Conservation (phyloP, 2,329 filamentous ascomycete species). For the Ceratocystis papillata region DNA sequence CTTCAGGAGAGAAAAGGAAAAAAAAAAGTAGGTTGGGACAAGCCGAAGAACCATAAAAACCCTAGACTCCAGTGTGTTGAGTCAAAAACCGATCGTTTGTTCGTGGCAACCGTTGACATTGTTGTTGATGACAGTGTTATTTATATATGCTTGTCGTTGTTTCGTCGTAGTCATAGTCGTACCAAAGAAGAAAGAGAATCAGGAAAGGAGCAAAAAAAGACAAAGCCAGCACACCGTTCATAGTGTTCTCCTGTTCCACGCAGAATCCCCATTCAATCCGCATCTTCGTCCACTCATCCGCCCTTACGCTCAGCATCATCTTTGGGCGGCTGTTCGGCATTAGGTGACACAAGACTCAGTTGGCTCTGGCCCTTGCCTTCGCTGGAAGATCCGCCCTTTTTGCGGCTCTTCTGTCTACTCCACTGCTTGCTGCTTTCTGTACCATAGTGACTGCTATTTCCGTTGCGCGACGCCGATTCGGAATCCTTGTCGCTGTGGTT, state of each 20-base stretch:
- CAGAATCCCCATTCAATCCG: not conserved
- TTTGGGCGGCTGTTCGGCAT: slow-evolving; percentile 46
- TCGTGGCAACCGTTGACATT: not conserved
- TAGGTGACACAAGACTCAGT: slow-evolving; percentile 33
- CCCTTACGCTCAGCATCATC: slow-evolving; percentile 53
- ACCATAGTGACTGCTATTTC: slow-evolving; percentile 24
- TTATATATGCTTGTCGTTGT: slow-evolving; percentile 13
- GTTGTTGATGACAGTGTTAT: slow-evolving; percentile 6
- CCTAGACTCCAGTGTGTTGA: not conserved
- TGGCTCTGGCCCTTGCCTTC: slow-evolving; percentile 33
- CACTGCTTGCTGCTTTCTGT: slow-evolving; percentile 37
- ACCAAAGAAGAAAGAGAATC: not conserved
- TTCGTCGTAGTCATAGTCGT: slow-evolving; percentile 12
- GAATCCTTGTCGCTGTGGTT: slow-evolving; percentile 36
- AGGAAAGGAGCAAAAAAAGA: not conserved
- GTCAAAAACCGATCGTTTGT: not conserved
- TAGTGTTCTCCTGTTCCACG: not conserved
- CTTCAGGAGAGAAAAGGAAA: slow-evolving; percentile 7
- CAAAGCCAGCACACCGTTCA: not conserved
- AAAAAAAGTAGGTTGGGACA: slow-evolving; percentile 7
- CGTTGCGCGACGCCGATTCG: slow-evolving; percentile 33
- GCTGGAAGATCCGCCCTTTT: slow-evolving; percentile 38
- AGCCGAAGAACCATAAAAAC: not conserved
- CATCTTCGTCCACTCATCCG: slow-evolving; percentile 36
- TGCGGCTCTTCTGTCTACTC: slow-evolving; percentile 50